Evolutionary conservation across 106 monocot genomes (phyloP), one percentile per base, ranked within the genome.

Genomic region (Gastrodia elata): DNA sequence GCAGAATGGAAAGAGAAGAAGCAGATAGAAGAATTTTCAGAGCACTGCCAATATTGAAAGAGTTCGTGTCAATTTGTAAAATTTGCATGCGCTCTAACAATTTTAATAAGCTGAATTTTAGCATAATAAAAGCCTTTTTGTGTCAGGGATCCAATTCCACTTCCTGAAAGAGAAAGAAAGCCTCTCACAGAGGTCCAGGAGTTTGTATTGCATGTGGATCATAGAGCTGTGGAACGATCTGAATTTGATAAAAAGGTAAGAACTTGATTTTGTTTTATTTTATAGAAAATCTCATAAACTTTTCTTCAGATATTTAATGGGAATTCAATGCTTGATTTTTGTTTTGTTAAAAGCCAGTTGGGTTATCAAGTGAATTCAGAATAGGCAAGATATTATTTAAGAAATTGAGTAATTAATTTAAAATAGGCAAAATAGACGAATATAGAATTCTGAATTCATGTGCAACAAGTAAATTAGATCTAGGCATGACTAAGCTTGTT

Each of bases 241-340:
- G 90, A 98, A 58, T 98, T 98, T 37, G 90, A 98, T 67, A 90
- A 85, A 64, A 98, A 83, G 90, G 97, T 93, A 67, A 37, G 39
- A 15, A 26, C n/a, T n/a, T n/a, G n/a, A n/a, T n/a, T n/a, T n/a
- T n/a, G n/a, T n/a, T n/a, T n/a, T n/a, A n/a, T n/a, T n/a, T n/a
- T n/a, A n/a, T n/a, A n/a, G n/a, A n/a, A n/a, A n/a, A n/a, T n/a
- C n/a, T n/a, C n/a, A n/a, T n/a, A n/a, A n/a, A n/a, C n/a, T n/a
- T n/a, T n/a, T n/a, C n/a, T n/a, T n/a, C n/a, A n/a, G n/a, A n/a
- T n/a, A n/a, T n/a, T n/a, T n/a, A n/a, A n/a, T n/a, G n/a, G n/a
- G n/a, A n/a, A n/a, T n/a, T n/a, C n/a, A n/a, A n/a, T n/a, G n/a
- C n/a, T n/a, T n/a, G n/a, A n/a, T n/a, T n/a, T n/a, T n/a, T n/a